Conservation (phyloP, 495 filamentous ascomycete genomes). For the Neurospora sp. region DNA sequence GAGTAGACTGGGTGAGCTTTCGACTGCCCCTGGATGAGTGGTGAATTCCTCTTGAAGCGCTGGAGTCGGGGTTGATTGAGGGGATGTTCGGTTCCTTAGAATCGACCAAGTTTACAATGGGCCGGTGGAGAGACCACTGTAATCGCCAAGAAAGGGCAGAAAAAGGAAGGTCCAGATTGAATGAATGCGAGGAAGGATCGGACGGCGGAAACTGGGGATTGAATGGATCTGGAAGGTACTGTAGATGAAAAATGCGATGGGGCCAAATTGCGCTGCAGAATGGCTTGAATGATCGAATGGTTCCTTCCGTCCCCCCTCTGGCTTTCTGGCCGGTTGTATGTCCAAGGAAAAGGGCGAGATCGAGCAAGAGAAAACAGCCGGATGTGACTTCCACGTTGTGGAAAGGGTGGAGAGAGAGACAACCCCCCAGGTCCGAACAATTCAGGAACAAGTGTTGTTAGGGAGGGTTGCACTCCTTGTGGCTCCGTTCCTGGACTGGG, state of each 20-base stretch:
- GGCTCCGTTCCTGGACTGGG: background rate
- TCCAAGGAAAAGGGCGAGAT: background rate
- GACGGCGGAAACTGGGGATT: background rate
- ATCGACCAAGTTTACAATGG: background rate
- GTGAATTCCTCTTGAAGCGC: background rate
- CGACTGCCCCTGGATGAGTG: background rate
- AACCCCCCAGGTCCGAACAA: slow-evolving; percentile 10
- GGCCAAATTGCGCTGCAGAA: background rate
- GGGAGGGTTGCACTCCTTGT: background rate
- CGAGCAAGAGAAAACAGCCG: slow-evolving; percentile 16
- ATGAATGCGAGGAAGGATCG: background rate
- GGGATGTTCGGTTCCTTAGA: background rate
- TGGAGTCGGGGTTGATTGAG: background rate
- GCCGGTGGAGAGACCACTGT: background rate
- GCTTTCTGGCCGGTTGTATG: background rate
- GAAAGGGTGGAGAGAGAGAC: slow-evolving; percentile 1
- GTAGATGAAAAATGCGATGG: background rate
- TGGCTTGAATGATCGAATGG: background rate
- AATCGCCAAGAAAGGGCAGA: background rate
- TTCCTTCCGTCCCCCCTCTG: background rate
- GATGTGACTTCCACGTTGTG: slow-evolving; percentile 5
- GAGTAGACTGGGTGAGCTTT: background rate
- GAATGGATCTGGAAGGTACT: background rate
- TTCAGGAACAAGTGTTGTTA: slow-evolving; percentile 18
- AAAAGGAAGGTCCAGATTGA: background rate